Percentiles rank a stretch among this genome's conserved stretches.
Conservation (phyloP, 257 asterid species). For the Prunella vulgaris region DNA sequence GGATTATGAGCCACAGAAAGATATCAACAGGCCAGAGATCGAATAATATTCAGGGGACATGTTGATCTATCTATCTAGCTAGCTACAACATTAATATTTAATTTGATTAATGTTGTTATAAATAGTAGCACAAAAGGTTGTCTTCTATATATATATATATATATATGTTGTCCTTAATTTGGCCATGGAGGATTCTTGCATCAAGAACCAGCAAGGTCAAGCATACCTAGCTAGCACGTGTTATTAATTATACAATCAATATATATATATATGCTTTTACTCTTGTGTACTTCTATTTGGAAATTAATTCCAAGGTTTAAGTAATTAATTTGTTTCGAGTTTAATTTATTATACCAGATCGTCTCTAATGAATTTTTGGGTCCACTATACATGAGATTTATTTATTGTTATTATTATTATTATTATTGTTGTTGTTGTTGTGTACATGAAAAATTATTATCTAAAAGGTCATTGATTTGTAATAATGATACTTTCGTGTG, state of each 20-base stretch:
- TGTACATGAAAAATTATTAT: no score
- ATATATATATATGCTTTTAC: neutral
- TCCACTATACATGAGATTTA: no score
- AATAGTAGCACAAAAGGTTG: neutral
- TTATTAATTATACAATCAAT: neutral
- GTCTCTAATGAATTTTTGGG: no score
- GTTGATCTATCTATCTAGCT: neutral
- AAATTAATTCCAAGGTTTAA: neutral
- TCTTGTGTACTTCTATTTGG: neutral
- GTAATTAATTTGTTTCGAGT: neutral
- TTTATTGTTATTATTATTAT: no score
- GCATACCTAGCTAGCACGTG: neutral
- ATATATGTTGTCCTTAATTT: neutral
- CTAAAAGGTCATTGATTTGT: no score
- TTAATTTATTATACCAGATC: no score
- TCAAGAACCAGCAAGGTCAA: neutral
- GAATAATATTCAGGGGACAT: neutral
- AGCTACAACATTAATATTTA: neutral
- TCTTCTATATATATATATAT: neutral
- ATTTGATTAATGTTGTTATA: neutral
- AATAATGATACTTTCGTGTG: no score
- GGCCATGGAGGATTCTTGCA: neutral
- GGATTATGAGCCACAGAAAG: constrained; percentile 60
- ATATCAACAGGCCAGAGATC: constrained; percentile 26
- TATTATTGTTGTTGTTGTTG: no score